Conservation (phyloP, 2,329 filamentous ascomycete genomes). For the Chaetomium sp. region DNA sequence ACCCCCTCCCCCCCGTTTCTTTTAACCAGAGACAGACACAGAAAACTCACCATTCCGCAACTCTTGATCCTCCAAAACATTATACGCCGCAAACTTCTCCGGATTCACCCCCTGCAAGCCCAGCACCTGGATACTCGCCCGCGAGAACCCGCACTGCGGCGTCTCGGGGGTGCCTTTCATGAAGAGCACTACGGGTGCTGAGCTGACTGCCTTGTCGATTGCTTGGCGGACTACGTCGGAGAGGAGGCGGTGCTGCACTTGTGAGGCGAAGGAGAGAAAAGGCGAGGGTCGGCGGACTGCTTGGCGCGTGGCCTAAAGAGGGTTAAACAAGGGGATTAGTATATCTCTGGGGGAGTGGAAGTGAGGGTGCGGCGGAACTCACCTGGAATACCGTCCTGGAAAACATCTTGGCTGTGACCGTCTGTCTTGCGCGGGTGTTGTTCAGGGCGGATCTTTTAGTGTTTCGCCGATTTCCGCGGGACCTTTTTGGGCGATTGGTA, state of each 20-base stretch:
- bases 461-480: conserved; percentile 5
- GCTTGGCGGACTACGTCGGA: conserved; percentile 73
- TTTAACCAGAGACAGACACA: not conserved
- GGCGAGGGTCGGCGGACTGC: conserved; percentile 11
- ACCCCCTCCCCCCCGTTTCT: not conserved
- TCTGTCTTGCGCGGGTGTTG: not conserved
- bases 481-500: conserved; percentile 11
- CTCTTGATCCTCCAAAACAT: conserved; percentile 88
- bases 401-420: conserved; percentile 13
- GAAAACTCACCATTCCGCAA: conserved; percentile 61
- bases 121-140: conserved; percentile 89
- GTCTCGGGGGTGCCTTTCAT: conserved; percentile 84
- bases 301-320: conserved; percentile 17
- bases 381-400: conserved; percentile 20
- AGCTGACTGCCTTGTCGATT: conserved; percentile 83
- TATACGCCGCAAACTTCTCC: conserved; percentile 94
- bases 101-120: conserved; percentile 93
- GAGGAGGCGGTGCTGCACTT: conserved; percentile 69
- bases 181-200: conserved; percentile 90
- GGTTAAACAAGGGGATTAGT: not conserved
- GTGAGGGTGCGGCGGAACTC: not conserved
- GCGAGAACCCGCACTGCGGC: conserved; percentile 82
- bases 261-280: too few species aligned
- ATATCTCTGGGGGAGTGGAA: not conserved
- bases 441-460: not conserved